These are phyloP conservation scores for Neopestalotiopsis rosae DNA, from an alignment of 2,329 filamentous ascomycete genomes.

Conservation along the genomic window DNA sequence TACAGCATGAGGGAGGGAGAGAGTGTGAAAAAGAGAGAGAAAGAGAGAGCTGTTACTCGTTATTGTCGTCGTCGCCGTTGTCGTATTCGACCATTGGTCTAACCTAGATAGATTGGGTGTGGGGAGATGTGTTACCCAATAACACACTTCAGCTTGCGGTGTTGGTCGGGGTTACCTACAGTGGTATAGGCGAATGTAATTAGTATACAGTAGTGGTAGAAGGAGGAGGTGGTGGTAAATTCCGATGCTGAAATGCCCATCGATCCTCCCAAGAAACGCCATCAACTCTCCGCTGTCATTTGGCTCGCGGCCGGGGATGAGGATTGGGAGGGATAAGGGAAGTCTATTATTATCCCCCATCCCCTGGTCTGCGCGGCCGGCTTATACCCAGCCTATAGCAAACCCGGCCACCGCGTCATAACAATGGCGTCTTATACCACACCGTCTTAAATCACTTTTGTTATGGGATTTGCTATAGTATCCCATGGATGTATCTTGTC, in stretches of 20 bases:
- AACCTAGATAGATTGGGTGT: no score
- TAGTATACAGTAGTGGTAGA: no score
- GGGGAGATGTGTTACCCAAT: no score
- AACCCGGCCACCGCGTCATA: not conserved
- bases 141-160: no score
- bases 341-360: not conserved
- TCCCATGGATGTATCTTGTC: not conserved
- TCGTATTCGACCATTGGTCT: no score
- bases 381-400: not conserved
- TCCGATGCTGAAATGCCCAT: not conserved
- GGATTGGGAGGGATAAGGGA: not conserved
- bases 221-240: no score
- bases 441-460: conserved; percentile 3
- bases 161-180: no score
- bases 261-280: not conserved
- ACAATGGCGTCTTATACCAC: not conserved
- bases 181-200: no score
- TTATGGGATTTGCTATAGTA: not conserved
- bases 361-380: not conserved
- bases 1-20: not conserved
- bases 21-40: no score
- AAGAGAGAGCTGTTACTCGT: not conserved
- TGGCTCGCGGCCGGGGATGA: not conserved
- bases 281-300: not conserved
- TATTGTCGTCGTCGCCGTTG: no score